Evolutionary conservation across 2,329 filamentous ascomycete genomes (phyloP), one percentile per base, ranked within the genome.

Genomic region (Amauroascus verrucosus): DNA sequence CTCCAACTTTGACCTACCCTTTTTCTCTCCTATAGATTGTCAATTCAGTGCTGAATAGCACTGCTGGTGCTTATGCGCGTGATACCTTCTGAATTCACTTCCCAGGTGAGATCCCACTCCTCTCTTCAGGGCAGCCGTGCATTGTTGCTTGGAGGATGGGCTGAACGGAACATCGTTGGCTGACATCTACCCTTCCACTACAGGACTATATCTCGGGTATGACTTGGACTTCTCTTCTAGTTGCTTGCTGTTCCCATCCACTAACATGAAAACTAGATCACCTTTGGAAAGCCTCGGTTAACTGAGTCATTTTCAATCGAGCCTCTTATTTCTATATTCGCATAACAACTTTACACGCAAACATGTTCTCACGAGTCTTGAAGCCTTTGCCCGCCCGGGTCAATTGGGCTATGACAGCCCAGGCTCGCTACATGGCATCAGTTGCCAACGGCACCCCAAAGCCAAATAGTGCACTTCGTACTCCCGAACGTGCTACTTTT

Each of bases 71-170:
- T 84, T 85, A 89, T 89, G 85, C 85, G 83, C 84, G 84, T 84
- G 78, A 83, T 84, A 80, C 78, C 80, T 75, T 88, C 86, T 73
- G 80, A 84, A 72, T 90, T 88, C 78, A 90, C 86, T 76, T 90
- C 85, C 75, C 86, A 90, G 82, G 85, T 88, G 84, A 58, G 77
- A 71, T 48, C 28, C 51, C 54, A 32, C 37, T 48, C 44, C 26
- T 22, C 43, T 38, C 32, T 24, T 40, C 3, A 18, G 16, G 6
- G 7, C 6, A 20, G 35, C 16, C 43, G 24, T 22, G 14, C 20
- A 24, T n/a, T 32, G 9, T 44, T 33, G 43, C 37, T 14, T 28
- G 9, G 33, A 24, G 33, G n/a, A 20, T 11, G 51, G 48, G 46
- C 41, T 61, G 54, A 53, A 33, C 51, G 43, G 30, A 53, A 52